Base-by-base conservation (phyloP, 1,139 yeast genomes). In the Geotrichum restrictum region DNA sequence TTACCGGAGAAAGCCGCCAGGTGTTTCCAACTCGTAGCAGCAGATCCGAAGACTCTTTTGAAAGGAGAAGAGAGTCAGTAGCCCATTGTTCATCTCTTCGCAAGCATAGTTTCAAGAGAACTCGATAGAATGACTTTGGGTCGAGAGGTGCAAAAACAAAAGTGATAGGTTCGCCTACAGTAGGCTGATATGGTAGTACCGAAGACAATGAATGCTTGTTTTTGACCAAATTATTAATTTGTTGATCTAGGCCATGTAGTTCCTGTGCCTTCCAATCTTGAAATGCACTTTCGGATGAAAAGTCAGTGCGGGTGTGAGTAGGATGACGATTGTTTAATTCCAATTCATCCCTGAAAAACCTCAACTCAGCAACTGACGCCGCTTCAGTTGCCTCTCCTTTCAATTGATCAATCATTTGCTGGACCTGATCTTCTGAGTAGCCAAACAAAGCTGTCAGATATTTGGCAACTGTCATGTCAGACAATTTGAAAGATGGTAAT, bases 1-100 rank as follows among this genome's bases (percentile, higher is more conserved):
- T 74, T 0, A 81, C 72, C 7, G 67, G 66, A 54, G 78, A 79
- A 4, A 85, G 66, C 56, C 86, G 70, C 95, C 95, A 86, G 46
- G 80, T 71, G 46, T 71, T 74, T 4, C 82, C 72, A 54, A 81
- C 78, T 18, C 74, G 69, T 8, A 65, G 68, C 11, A 81, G 63
- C 22, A 82, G 68, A 51, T 70, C 75, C 27, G 65, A 60, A 2
- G 77, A 72, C 27, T 73, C 68, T 63, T 79, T 75, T 45, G 73
- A 61, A 48, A 68, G 54, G 10, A 68, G 54, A 32, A 65, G 57
- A 3, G 48, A 11, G 22, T 60, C 40, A 43, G 62, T 61, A 53
- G 70, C 68, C 40, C 62, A 48, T 31, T 55, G 54, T 22, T 59
- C 56, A 46, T 62, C 75, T 60, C 68, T 65, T 57, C 59, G 74